These are phyloP conservation scores for Candida vartiovaarae DNA, from an alignment of 805 yeast species.

Conservation along the genomic window DNA sequence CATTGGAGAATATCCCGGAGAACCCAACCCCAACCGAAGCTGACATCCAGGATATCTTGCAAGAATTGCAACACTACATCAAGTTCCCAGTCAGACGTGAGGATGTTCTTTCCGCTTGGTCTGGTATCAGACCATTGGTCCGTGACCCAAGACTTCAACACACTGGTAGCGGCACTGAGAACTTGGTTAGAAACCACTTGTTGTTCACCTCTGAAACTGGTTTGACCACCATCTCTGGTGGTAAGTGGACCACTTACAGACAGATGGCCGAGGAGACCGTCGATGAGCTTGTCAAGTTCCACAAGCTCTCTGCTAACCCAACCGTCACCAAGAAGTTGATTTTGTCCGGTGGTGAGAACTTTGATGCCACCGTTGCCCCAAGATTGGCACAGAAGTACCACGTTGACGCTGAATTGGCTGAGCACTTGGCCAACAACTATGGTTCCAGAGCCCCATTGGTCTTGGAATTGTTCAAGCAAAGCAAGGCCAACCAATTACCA, in stretches of 20 bases:
- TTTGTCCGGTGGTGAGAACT: conserved; percentile 77
- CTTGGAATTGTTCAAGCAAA: conserved; percentile 46
- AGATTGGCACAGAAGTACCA: conserved; percentile 74
- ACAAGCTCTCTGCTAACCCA: conserved; percentile 34
- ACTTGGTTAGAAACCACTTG: conserved; percentile 85
- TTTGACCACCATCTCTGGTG: conserved; percentile 86
- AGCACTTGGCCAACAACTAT: conserved; percentile 77
- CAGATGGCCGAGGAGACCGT: conserved; percentile 97
- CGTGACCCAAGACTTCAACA: conserved; percentile 58
- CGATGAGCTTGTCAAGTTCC: conserved; percentile 55
- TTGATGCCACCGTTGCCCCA: conserved; percentile 65
- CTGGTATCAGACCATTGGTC: conserved; percentile 93
- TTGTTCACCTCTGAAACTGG: conserved; percentile 67
- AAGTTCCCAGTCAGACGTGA: conserved; percentile 83
- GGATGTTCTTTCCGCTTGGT: conserved; percentile 93
- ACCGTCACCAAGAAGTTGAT: conserved; percentile 38
- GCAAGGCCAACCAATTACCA: conserved; percentile 54
- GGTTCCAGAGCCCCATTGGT: conserved; percentile 85
- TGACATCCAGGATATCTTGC: conserved; percentile 80
- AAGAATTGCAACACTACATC: conserved; percentile 83
- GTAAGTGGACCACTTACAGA: conserved; percentile 97
- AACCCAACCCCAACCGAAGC: conserved; percentile 82
- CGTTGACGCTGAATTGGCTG: conserved; percentile 67
- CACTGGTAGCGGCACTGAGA: conserved; percentile 58
- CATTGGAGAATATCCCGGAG: conserved; percentile 61